A percentile compares a stretch with the other conserved stretches of the same genome.
Evolutionary conservation across 139 green algal species (phyloP).

Genomic region (Chlorella sp.): DNA sequence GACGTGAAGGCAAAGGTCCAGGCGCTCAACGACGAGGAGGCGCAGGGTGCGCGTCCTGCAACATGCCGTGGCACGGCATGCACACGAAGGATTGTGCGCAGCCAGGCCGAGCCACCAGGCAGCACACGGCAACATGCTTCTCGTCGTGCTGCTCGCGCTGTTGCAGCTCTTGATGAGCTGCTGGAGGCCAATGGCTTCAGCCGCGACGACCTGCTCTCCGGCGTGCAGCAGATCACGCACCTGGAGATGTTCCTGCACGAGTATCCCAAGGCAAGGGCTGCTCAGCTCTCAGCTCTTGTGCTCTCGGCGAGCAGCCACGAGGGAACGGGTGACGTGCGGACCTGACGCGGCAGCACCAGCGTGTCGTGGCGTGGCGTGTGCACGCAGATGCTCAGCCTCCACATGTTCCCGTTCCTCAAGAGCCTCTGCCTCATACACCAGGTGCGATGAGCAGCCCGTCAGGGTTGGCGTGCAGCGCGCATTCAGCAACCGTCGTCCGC

Average conservation of each 20-base stretch:
- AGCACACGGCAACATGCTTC: no score
- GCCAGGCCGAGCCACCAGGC: no score
- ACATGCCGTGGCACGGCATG: background rate
- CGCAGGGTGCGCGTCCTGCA: background rate
- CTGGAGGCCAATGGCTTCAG: conserved; percentile 49
- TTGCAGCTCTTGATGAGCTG: conserved; percentile 27
- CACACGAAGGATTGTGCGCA: background rate
- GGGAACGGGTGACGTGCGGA: no score
- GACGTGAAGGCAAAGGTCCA: background rate
- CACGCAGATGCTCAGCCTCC: conserved; percentile 30
- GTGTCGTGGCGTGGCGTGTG: no score
- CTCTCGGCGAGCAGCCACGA: no score
- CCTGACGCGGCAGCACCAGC: no score
- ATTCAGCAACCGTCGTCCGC: no score
- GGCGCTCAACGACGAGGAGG: background rate
- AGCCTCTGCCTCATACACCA: conserved; percentile 19
- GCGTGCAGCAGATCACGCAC: conserved; percentile 25
- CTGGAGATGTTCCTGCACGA: conserved; percentile 68
- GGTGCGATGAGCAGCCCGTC: no score
- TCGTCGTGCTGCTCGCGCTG: no score
- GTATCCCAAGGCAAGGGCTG: conserved; percentile 33
- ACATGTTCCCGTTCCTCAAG: conserved; percentile 34
- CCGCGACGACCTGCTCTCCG: conserved; percentile 10
- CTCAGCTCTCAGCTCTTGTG: no score
- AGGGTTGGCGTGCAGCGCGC: no score